These are phyloP conservation scores for Aegilops speltoides DNA, from an alignment of 176 grass and related monocot genomes.

Conservation along the genomic window DNA sequence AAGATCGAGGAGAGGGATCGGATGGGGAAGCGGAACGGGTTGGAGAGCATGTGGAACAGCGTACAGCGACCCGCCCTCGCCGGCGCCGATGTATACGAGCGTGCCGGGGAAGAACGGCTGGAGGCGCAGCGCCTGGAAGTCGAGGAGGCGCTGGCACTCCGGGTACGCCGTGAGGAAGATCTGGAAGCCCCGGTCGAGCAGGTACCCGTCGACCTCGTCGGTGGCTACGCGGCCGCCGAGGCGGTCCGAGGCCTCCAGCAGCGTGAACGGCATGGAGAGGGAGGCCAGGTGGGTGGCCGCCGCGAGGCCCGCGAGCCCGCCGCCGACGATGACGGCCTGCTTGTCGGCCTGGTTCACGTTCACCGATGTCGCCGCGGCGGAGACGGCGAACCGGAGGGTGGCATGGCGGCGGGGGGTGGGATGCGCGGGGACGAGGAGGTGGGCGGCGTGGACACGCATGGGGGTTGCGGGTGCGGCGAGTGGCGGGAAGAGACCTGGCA, in stretches of 20 bases:
- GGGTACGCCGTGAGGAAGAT: conserved; percentile 95
- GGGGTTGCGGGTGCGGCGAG: too few species aligned
- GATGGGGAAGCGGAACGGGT: conserved; percentile 73
- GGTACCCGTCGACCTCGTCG: conserved; percentile 67
- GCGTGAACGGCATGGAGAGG: conserved; percentile 71
- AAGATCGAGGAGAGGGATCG: conserved; percentile 53
- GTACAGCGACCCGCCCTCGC: not conserved
- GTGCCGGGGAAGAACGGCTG: conserved; percentile 72
- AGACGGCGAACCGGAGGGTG: conserved; percentile 36
- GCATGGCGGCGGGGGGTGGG: not conserved
- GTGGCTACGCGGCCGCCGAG: conserved; percentile 78
- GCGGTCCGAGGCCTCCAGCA: conserved; percentile 73
- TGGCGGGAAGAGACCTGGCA: too few species aligned
- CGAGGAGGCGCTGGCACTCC: conserved; percentile 67
- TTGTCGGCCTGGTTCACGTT: not conserved
- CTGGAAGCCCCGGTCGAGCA: conserved; percentile 85
- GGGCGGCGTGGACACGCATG: too few species aligned
- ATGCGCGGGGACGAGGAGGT: too few species aligned
- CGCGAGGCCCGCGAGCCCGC: conserved; percentile 72
- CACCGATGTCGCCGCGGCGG: not conserved
- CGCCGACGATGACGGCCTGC: conserved; percentile 68
- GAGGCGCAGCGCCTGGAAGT: conserved; percentile 56
- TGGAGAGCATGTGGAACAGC: conserved; percentile 57
- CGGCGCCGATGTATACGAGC: conserved; percentile 49
- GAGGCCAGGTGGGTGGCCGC: conserved; percentile 71